Conservation (phyloP, 1,139 yeast genomes). For the Hansenula lynferdii region DNA sequence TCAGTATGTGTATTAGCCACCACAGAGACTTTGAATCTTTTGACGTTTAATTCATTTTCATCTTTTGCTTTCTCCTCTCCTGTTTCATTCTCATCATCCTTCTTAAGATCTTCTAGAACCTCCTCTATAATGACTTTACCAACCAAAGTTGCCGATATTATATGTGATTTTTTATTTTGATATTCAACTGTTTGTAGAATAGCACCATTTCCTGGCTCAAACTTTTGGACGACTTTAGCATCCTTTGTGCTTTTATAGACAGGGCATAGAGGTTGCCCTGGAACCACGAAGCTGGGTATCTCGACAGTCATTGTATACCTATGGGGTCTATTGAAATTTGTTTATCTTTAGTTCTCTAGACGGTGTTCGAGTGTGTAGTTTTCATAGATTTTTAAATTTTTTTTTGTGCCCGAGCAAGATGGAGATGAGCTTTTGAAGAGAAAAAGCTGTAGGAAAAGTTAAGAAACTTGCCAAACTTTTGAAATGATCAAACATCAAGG, state of each 20-base stretch:
- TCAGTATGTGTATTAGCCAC: slow-evolving; percentile 12
- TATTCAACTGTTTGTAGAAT: slow-evolving; percentile 22
- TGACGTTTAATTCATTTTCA: slow-evolving; percentile 2
- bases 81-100: slow-evolving; percentile 10
- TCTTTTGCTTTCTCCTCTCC: slow-evolving; percentile 8
- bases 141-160: slow-evolving; percentile 62
- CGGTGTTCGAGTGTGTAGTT: background rate
- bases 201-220: slow-evolving; percentile 45
- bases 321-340: background rate
- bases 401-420: background rate
- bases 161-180: slow-evolving; percentile 25
- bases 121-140: slow-evolving; percentile 45
- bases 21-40: slow-evolving; percentile 19
- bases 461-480: no score
- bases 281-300: slow-evolving; percentile 45
- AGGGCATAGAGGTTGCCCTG: slow-evolving; percentile 69
- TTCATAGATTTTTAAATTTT: background rate
- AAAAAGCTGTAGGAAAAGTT: no score
- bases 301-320: slow-evolving; percentile 12
- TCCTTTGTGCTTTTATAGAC: slow-evolving; percentile 22
- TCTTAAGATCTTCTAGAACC: slow-evolving; percentile 10
- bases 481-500: background rate
- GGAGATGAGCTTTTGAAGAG: background rate
- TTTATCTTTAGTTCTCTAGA: background rate
- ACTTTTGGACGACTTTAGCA: slow-evolving; percentile 29